A percentile compares a stretch with the other conserved stretches of the same genome.
phyloP scores from a whole-genome alignment of 805 yeast genomes.

The Pichia sporocuriosa region DNA sequence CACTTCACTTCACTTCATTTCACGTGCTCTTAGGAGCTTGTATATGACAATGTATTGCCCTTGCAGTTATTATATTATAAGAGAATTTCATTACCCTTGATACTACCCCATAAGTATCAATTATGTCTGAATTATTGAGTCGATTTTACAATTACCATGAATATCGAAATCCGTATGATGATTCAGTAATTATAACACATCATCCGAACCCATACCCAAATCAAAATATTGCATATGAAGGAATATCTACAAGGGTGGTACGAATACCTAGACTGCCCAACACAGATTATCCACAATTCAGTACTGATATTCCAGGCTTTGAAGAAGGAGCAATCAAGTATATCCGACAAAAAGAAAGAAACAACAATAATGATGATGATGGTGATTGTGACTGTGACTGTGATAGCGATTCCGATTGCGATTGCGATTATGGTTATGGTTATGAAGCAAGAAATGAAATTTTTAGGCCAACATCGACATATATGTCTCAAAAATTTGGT shows the following conservation, averaged over 20 bases:
- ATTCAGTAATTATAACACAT: conserved; percentile 47
- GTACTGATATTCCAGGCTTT: conserved; percentile 49
- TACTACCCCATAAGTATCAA: background rate
- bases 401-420: no score
- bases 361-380: no score
- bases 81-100: background rate
- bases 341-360: no score
- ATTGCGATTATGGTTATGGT: no score
- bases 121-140: background rate
- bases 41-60: no score
- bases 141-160: conserved; percentile 66
- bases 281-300: conserved; percentile 46
- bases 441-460: no score
- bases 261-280: conserved; percentile 52
- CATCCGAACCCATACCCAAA: conserved; percentile 45
- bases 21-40: no score
- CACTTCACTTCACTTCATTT: no score
- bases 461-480: conserved; percentile 35
- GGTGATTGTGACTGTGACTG: no score
- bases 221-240: conserved; percentile 25
- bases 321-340: conserved; percentile 4
- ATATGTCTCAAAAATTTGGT: conserved; percentile 38
- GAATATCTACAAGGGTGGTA: conserved; percentile 47
- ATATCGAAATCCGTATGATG: conserved; percentile 22
- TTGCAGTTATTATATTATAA: no score